Base-by-base conservation (phyloP, 106 monocot genomes). In the Acorus calamus region DNA sequence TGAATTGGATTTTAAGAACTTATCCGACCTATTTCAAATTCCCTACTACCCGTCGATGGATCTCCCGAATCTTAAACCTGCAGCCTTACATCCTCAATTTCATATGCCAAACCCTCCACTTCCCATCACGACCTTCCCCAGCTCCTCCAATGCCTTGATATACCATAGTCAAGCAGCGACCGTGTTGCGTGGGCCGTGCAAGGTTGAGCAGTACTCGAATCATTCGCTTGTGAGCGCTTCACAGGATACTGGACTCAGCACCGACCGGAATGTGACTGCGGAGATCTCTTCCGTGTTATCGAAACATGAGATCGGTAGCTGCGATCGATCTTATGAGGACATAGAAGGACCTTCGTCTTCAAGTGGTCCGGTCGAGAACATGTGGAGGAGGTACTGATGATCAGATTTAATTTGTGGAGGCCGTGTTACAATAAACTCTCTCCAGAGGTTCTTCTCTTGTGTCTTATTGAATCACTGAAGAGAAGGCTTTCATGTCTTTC, bases 221-320 rank as follows among this genome's bases (percentile, higher is more conserved):
- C 66, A 68, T 46, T 82, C 86, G 7, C 66, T 86, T 69, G 62
- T 82, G 44, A 80, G 86, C 78, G 69, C 60, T 7, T 77, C 81
- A 10, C 83, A 76, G 49, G 86, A 91, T 62, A 86, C 91, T 3
- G 80, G 86, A 45, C 45, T 84, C 46, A 92, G 91, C 74, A 77
- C 75, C 13, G 80, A 77, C 53, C 53, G 59, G 8, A 85, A 85
- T 71, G 28, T 28, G 28, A 28, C 28, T 28, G 67, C 80, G 3
- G 86, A 86, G 74, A 92, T 81, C 61, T 92, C 92, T 0, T 89
- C 84, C 7, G 79, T 56, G 4, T 3, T 69, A 5, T 70, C 71
- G 8, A 66, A 50, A 50, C 14, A 55, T 11, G 66, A 72, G 3
- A 2, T 52, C 2, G 64, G 64, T 28, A 28, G 28, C 28, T 28